phyloP scores from a whole-genome alignment of 2,329 filamentous ascomycete species.

The Parafenestella ontariensis region DNA sequence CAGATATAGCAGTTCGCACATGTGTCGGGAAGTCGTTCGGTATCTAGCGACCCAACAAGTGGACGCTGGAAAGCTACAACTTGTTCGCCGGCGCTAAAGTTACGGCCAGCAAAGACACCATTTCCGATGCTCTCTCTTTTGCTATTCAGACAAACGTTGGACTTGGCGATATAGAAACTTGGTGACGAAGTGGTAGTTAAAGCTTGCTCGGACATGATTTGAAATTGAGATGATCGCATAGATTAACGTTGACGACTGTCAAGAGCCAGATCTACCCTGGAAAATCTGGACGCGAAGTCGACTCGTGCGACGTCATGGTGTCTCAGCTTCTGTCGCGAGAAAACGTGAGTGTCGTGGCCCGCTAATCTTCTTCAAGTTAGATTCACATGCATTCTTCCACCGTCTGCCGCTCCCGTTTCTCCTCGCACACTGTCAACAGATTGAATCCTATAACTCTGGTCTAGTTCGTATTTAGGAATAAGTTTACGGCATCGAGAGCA shows the following conservation, averaged over 20 bases:
- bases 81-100: constrained; percentile 57
- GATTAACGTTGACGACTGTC: neutral
- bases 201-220: neutral
- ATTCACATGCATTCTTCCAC: no score
- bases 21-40: constrained; percentile 58
- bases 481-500: no score
- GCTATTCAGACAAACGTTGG: neutral
- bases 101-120: constrained; percentile 61
- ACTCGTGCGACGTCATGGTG: neutral
- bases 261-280: neutral
- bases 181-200: neutral
- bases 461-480: no score
- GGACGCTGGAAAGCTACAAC: constrained; percentile 60
- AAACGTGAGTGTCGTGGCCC: neutral
- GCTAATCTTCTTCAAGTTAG: neutral
- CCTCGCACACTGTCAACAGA: no score
- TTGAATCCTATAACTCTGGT: no score
- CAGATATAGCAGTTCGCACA: constrained; percentile 66
- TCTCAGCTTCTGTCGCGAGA: neutral
- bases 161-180: neutral
- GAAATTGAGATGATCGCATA: neutral
- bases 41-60: constrained; percentile 62
- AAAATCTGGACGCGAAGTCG: neutral
- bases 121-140: constrained; percentile 49
- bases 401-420: no score